Percentiles rank a stretch among this genome's conserved stretches.
Conservation (phyloP, 2,329 filamentous ascomycete genomes). For the Colletotrichum chrysophilum region DNA sequence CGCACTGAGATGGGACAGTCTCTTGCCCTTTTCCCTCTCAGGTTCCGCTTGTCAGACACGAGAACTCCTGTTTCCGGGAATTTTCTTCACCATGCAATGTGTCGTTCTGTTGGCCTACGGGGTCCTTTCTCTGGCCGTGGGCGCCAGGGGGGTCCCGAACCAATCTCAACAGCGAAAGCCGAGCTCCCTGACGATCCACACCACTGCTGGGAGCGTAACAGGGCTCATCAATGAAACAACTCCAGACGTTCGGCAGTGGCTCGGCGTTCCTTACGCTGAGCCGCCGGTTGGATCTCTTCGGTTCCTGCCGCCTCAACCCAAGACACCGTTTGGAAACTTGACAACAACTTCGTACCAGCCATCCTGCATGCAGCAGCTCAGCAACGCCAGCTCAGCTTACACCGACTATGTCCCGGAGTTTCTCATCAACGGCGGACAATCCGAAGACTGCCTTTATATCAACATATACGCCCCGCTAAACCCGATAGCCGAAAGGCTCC, state of each 20-base stretch:
- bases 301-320: constrained; percentile 37
- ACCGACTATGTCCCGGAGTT: neutral
- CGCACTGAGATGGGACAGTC: neutral
- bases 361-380: constrained; percentile 36
- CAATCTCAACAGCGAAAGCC: neutral
- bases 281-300: constrained; percentile 58
- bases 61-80: neutral
- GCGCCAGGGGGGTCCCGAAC: neutral
- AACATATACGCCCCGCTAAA: constrained; percentile 33
- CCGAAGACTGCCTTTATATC: constrained; percentile 38
- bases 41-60: neutral
- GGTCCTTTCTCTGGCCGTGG: neutral
- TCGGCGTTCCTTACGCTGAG: constrained; percentile 60
- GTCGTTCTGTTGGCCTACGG: neutral
- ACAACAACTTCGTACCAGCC: constrained; percentile 29
- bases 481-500: neutral
- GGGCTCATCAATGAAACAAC: neutral
- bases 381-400: constrained; percentile 25
- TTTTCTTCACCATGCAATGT: neutral
- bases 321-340: constrained; percentile 26
- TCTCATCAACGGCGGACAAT: constrained; percentile 8
- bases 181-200: neutral
- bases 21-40: neutral
- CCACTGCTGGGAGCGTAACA: neutral
- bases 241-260: constrained; percentile 12